Conservation (phyloP, 108 stramenopile species). For the Stephanodiscus minutulus region DNA sequence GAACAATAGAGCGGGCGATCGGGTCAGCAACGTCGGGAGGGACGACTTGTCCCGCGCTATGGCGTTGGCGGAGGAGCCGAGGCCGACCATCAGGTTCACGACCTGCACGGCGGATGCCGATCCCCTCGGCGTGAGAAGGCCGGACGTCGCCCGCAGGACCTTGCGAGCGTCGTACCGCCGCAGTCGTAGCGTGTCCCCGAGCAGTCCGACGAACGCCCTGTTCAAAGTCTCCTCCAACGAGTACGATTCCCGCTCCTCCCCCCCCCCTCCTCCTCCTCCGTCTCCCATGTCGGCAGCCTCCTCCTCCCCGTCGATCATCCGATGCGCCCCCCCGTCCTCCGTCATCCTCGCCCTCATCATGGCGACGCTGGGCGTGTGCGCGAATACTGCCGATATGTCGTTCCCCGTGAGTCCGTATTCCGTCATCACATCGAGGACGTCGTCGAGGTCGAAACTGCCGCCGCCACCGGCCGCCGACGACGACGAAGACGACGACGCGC, state of each 20-base stretch:
- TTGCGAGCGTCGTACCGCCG: slow-evolving; percentile 74
- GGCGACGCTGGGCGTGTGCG: slow-evolving; percentile 73
- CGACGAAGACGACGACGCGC: slow-evolving; percentile 42
- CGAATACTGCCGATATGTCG: slow-evolving; percentile 65
- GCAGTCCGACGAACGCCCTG: slow-evolving; percentile 48
- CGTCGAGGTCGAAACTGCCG: slow-evolving; percentile 52
- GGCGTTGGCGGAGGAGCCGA: slow-evolving; percentile 62
- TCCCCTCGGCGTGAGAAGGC: slow-evolving; percentile 66
- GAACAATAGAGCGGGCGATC: slow-evolving; percentile 75
- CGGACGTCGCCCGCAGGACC: slow-evolving; percentile 65
- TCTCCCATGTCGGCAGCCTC: slow-evolving; percentile 3
- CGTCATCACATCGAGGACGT: slow-evolving; percentile 52
- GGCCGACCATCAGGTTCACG: slow-evolving; percentile 59
- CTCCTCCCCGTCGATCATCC: slow-evolving; percentile 52
- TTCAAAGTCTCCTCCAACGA: slow-evolving; percentile 63
- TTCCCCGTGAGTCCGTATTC: slow-evolving; percentile 67
- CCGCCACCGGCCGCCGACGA: slow-evolving; percentile 27
- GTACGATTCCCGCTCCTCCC: slow-evolving; percentile 36
- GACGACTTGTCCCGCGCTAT: slow-evolving; percentile 72
- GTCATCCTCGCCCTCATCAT: slow-evolving; percentile 58
- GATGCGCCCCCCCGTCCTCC: slow-evolving; percentile 27
- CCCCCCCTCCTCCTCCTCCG: not conserved
- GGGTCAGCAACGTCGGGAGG: slow-evolving; percentile 58
- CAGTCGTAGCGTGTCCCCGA: slow-evolving; percentile 53
- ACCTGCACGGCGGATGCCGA: slow-evolving; percentile 66